Evolutionary conservation across 257 asterid genomes (phyloP), one percentile per base, ranked within the genome.

Genomic region (Euphrasia confusa): DNA sequence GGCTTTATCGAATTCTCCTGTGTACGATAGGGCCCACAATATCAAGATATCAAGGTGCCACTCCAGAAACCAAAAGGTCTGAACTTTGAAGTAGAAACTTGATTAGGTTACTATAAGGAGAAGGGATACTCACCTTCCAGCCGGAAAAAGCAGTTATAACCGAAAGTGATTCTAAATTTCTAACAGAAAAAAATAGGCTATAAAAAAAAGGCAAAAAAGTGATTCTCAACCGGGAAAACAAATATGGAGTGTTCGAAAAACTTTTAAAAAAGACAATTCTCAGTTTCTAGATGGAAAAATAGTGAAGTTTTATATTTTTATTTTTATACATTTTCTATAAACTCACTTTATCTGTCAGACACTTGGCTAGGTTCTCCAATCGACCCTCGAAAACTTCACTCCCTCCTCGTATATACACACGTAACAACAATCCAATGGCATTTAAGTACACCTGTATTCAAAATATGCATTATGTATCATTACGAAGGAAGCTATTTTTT

Each of bases 31-130:
- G 44, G 81, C 86, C 99, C 99, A 92, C 24, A 74, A 44, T 72
- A 77, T 81, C 91, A 89, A 72, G 60, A 92, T 71, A 81, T 92
- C 99, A 59, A 92, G 80, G 89, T 89, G 99, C 95, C 95, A 92
- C 68, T 92, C 97, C 58, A 92, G 81, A 78, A 77, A 78, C 99
- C 99, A 92, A 62, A 78, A 61, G 14, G 80, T 78, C 99, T 89
- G 58, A 72, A 59, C 59, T 13, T 64, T 24, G 54, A 27, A 72
- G 73, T 60, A 45, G 60, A 53, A 11, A 55, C 15, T 37, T 37
- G 42, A 37, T 37, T 37, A 37, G 42, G 42, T 30, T 30, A 30
- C 33, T 30, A 57, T 44, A 37, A 62, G 13, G 71, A 59, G 13
- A 42, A 42, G 11, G 2, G 48, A 10, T 10, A 1, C 48, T 40